These are phyloP conservation scores for Annulohypoxylon maeteangense DNA, from an alignment of 495 filamentous ascomycete genomes.

Conservation along the genomic window DNA sequence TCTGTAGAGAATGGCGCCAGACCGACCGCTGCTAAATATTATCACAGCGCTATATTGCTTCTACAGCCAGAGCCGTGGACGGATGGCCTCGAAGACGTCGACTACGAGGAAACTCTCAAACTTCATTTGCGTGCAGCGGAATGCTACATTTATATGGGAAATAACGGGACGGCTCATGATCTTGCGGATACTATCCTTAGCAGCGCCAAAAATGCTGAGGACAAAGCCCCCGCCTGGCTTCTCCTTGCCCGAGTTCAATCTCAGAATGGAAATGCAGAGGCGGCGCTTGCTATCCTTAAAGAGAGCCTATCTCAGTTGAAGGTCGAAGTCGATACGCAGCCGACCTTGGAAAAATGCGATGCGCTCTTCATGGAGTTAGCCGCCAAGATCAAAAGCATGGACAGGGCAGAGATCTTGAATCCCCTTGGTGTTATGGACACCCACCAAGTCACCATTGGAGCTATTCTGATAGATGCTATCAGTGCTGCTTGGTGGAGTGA, in stretches of 20 bases:
- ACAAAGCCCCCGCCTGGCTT: constrained; percentile 82
- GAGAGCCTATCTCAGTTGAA: constrained; percentile 74
- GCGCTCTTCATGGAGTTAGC: constrained; percentile 70
- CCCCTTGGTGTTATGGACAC: constrained; percentile 64
- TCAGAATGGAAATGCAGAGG: constrained; percentile 73
- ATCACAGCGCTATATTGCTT: constrained; percentile 75
- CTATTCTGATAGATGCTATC: constrained; percentile 79
- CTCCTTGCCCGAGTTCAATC: constrained; percentile 79
- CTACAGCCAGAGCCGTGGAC: constrained; percentile 84
- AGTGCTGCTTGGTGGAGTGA: constrained; percentile 88
- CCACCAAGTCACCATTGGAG: constrained; percentile 71
- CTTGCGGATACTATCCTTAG: constrained; percentile 72
- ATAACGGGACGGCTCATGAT: constrained; percentile 69
- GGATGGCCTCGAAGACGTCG: constrained; percentile 73
- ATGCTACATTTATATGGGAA: constrained; percentile 78
- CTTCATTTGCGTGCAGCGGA: constrained; percentile 82
- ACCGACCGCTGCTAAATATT: constrained; percentile 81
- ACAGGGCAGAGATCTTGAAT: constrained; percentile 64
- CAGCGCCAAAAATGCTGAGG: constrained; percentile 71
- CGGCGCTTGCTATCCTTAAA: constrained; percentile 74
- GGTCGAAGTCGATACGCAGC: constrained; percentile 69
- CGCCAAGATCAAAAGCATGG: constrained; percentile 66
- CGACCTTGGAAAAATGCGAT: constrained; percentile 81
- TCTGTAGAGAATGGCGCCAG: constrained; percentile 83
- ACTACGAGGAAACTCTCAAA: constrained; percentile 84